Evolutionary conservation across 2,329 filamentous ascomycete species (phyloP).

Genomic region (Beauveria caledonica): DNA sequence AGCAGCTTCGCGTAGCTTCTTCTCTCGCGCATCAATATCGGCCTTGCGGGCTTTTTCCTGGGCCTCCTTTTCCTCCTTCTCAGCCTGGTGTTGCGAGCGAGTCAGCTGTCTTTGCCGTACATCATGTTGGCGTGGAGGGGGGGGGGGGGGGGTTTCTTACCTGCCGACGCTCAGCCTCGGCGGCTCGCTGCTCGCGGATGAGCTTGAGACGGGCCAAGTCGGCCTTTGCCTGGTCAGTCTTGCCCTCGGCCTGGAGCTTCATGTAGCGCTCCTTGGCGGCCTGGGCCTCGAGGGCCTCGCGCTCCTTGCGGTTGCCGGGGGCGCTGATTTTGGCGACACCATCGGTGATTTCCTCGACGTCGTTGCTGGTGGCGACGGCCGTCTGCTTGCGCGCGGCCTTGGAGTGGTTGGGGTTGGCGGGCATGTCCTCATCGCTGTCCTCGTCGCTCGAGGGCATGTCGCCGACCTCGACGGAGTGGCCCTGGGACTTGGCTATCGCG

Average conservation of each 20-base stretch:
- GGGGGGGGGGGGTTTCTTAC: too few relatives aligned
- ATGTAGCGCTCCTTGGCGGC: constrained; percentile 85
- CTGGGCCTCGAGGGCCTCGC: constrained; percentile 74
- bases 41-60: constrained; percentile 38
- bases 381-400: constrained; percentile 60
- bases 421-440: constrained; percentile 53
- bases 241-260: constrained; percentile 87
- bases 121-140: not conserved
- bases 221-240: constrained; percentile 90
- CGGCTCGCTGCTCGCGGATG: constrained; percentile 79
- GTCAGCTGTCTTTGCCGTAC: constrained; percentile 13
- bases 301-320: constrained; percentile 42
- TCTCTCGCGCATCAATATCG: constrained; percentile 47
- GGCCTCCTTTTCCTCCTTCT: constrained; percentile 49
- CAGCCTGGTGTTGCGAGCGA: constrained; percentile 33
- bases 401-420: constrained; percentile 87
- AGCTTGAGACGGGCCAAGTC: constrained; percentile 76
- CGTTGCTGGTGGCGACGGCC: constrained; percentile 25
- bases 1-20: constrained; percentile 47
- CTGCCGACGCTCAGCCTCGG: constrained; percentile 74
- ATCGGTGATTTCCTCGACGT: constrained; percentile 43
- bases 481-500: constrained; percentile 68
- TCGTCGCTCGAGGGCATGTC: constrained; percentile 73
- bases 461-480: constrained; percentile 66
- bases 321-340: constrained; percentile 47